Evolutionary conservation across 2,329 filamentous ascomycete species (phyloP), one percentile per base, ranked within the genome.

Genomic region (Madurella fahalii): DNA sequence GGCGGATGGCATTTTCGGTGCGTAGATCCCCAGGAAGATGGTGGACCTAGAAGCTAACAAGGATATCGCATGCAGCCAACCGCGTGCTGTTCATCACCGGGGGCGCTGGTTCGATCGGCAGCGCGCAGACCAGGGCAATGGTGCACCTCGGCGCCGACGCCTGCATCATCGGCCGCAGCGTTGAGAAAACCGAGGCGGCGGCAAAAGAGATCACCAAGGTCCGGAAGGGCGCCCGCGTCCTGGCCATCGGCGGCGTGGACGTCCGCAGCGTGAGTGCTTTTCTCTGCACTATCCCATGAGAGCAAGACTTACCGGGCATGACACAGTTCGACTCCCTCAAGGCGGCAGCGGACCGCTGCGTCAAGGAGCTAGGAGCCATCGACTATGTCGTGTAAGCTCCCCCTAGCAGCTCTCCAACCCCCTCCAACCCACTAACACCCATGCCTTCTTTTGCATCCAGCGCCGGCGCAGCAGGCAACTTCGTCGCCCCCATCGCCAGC

Each of bases 21-120:
- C 61, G 78, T 40, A 63, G 43, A 49, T 32, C 34, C 34, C 11
- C 13, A 4, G 11, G 4, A 37, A 37, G 13, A 37, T 2, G 13
- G 25, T 25, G 34, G 9, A 4, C 34, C 13, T 37, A 11, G 9
- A 4, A 15, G 34, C 13, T 37, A 15, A 37, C 34, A 11, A 12
- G 13, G 13, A 2, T 41, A 41, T 46, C 13, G 9, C 30, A 9
- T 44, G 12, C 64, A 95, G 90, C 86, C 59, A 85, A 86, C 68
- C 93, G 94, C 66, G 92, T 97, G 43, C 83, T 93, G 63, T 96
- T 97, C 73, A 95, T 95, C 67, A 99, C 94, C 3, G 94, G 94
- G 55, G 94, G 94, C 50, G 91, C 91, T 5, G 93, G 94, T 52
- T 87, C 88, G 25, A 97, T 99, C 67, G 96, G 94, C 76, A 94